phyloP scores from a whole-genome alignment of 257 asterid genomes.

The Haberlea rhodopensis region DNA sequence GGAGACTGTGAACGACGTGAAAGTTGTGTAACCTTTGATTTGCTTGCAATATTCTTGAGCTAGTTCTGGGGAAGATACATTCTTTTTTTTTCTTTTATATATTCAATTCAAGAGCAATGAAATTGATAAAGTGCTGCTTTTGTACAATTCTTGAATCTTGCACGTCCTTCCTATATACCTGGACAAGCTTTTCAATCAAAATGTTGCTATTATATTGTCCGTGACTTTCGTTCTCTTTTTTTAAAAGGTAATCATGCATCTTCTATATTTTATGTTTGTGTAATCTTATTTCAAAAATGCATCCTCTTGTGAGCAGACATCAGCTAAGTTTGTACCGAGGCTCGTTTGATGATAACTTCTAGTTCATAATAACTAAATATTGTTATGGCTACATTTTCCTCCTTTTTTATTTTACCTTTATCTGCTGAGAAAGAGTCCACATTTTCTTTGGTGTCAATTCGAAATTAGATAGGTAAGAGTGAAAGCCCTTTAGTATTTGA shows the following conservation, averaged over 20 bases:
- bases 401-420: slow-evolving; percentile 19
- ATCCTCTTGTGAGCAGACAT: slow-evolving; percentile 1
- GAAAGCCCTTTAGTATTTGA: slow-evolving; percentile 5
- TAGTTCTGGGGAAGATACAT: not conserved
- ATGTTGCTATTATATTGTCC: slow-evolving; percentile 86
- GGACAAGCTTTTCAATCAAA: slow-evolving; percentile 88
- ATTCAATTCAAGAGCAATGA: slow-evolving; percentile 7
- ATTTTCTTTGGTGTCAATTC: slow-evolving; percentile 91
- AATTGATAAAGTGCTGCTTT: slow-evolving; percentile 3
- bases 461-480: slow-evolving; percentile 83
- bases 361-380: not conserved
- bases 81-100: not conserved
- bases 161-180: slow-evolving; percentile 97
- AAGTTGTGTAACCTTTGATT: slow-evolving; percentile 11
- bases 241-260: slow-evolving; percentile 65
- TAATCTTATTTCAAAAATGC: slow-evolving; percentile 15
- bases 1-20: not conserved
- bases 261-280: slow-evolving; percentile 10
- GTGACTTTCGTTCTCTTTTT: slow-evolving; percentile 93
- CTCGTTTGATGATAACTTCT: not conserved
- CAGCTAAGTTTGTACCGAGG: not conserved
- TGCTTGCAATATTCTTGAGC: slow-evolving; percentile 9
- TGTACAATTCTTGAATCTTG: slow-evolving; percentile 29
- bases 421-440: slow-evolving; percentile 99
- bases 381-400: slow-evolving; percentile 15